These are phyloP conservation scores for Zymoseptoria brevis DNA, from an alignment of 2,329 filamentous ascomycete genomes.

Conservation along the genomic window DNA sequence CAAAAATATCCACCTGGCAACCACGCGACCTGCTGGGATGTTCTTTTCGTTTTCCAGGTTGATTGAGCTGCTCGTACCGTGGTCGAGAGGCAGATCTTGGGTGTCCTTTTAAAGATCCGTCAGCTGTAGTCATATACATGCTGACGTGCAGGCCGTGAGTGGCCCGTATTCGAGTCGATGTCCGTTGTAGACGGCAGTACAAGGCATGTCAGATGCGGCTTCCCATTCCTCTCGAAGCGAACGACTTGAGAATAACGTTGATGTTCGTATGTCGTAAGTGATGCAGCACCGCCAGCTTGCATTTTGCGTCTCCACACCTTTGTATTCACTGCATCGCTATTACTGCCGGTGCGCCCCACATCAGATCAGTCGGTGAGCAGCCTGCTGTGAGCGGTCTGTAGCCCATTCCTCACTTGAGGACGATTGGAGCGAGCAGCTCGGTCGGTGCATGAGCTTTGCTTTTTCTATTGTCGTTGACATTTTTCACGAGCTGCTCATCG, in stretches of 20 bases:
- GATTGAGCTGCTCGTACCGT: not conserved
- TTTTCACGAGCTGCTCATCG: not conserved
- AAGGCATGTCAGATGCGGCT: not conserved
- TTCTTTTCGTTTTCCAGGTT: slow-evolving; percentile 6
- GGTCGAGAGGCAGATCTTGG: not conserved
- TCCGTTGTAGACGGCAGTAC: not conserved
- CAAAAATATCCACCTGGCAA: slow-evolving; percentile 4
- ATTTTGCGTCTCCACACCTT: not conserved
- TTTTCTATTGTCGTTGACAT: not conserved
- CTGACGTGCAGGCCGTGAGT: not conserved
- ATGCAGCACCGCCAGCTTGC: not conserved
- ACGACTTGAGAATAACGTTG: not conserved
- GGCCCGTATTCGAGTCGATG: not conserved
- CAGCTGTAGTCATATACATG: not conserved
- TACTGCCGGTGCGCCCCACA: not conserved
- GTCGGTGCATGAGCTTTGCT: not conserved
- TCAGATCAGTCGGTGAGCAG: not conserved
- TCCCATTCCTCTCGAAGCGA: not conserved
- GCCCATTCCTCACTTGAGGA: not conserved
- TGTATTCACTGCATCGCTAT: not conserved
- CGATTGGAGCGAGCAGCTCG: not conserved
- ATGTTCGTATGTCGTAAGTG: not conserved
- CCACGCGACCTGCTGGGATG: slow-evolving; percentile 12
- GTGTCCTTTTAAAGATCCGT: slow-evolving; percentile 18
- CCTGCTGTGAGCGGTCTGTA: not conserved